Percentiles rank a stretch among this genome's conserved stretches.
Conservation (phyloP, 1,139 yeast genomes). For the Candida sp. region DNA sequence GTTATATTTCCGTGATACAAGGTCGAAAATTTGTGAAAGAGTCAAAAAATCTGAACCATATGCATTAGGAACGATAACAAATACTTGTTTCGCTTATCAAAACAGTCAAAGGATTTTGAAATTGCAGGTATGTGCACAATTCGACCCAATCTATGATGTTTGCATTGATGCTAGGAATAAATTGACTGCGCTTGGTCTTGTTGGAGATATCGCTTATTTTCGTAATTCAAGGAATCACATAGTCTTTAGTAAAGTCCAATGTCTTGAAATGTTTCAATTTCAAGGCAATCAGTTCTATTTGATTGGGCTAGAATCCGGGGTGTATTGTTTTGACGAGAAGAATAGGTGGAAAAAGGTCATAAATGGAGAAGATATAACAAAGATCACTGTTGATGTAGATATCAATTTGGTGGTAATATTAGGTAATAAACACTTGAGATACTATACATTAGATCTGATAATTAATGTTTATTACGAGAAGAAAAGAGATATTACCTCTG, state of each 20-base stretch:
- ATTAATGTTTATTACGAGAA: constrained; percentile 35
- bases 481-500: constrained; percentile 25
- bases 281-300: constrained; percentile 23
- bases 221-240: constrained; percentile 20
- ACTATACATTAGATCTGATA: constrained; percentile 54
- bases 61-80: constrained; percentile 49
- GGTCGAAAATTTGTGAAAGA: constrained; percentile 46
- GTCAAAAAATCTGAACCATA: constrained; percentile 54
- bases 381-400: constrained; percentile 57
- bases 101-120: constrained; percentile 49
- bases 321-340: constrained; percentile 48
- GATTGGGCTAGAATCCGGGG: constrained; percentile 34
- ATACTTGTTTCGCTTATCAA: constrained; percentile 65
- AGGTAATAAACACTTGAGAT: constrained; percentile 56
- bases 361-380: constrained; percentile 51
- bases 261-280: constrained; percentile 24
- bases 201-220: constrained; percentile 25
- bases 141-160: constrained; percentile 60
- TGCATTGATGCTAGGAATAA: constrained; percentile 20
- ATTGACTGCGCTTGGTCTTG: constrained; percentile 19
- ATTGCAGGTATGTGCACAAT: constrained; percentile 59
- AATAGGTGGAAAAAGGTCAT: constrained; percentile 63
- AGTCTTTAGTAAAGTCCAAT: constrained; percentile 23
- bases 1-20: constrained; percentile 50
- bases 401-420: constrained; percentile 58